A percentile compares a stretch with the other conserved stretches of the same genome.
phyloP scores from a whole-genome alignment of 352 stramenopile species.

The Blastocystis sp. region DNA sequence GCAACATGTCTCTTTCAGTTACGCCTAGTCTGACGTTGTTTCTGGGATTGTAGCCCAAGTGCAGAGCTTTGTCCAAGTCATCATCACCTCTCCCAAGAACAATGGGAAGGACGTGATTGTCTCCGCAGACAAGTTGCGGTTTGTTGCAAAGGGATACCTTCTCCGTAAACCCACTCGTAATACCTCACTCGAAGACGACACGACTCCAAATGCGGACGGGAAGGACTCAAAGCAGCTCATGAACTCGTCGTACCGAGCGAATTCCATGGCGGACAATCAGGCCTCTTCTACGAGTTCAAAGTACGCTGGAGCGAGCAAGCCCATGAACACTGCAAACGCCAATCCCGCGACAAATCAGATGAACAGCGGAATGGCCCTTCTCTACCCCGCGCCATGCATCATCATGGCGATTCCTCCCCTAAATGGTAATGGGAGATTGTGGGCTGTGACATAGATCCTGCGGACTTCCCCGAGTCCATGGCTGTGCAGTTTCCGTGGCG shows the following conservation, averaged over 20 bases:
- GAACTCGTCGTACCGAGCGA: not conserved
- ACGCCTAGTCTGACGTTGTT: slow-evolving; percentile 42
- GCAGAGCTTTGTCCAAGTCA: slow-evolving; percentile 17
- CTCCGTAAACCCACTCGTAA: not conserved
- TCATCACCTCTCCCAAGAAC: slow-evolving; percentile 54
- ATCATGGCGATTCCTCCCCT: slow-evolving; percentile 63
- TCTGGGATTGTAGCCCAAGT: slow-evolving; percentile 45
- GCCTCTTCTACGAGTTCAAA: not conserved
- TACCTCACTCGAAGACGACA: not conserved
- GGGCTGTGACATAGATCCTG: slow-evolving; percentile 28
- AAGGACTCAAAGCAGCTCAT: not conserved
- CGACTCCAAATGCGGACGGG: not conserved
- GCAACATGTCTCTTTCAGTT: not conserved
- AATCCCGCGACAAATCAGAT: slow-evolving; percentile 8
- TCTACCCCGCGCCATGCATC: slow-evolving; percentile 68
- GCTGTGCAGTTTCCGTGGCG: slow-evolving; percentile 67
- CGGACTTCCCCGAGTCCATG: slow-evolving; percentile 62
- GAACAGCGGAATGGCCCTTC: slow-evolving; percentile 56
- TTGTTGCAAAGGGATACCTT: slow-evolving; percentile 57
- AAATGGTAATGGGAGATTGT: not conserved
- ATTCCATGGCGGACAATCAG: not conserved
- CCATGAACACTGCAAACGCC: not conserved
- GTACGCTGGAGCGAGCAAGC: not conserved
- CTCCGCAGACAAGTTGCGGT: slow-evolving; percentile 9
- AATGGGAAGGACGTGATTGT: slow-evolving; percentile 46